Conservation (phyloP, 2,329 filamentous ascomycete species). For the Colletotrichum echinochloae region DNA sequence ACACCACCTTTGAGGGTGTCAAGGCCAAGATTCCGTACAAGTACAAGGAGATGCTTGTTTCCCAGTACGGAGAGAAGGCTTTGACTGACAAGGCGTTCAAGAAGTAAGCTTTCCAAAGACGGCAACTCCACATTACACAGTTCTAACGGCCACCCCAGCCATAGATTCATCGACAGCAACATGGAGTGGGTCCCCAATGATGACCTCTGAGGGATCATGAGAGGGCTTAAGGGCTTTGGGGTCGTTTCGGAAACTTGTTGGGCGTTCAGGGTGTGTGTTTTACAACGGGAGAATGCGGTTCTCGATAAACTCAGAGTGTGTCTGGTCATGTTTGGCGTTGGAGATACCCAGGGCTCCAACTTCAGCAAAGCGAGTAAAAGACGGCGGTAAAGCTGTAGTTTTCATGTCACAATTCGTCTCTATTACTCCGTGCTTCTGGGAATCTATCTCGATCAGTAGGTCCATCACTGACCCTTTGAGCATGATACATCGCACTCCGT, state of each 20-base stretch:
- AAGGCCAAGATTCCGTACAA: conserved; percentile 74
- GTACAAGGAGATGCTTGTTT: conserved; percentile 68
- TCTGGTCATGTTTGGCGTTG: conserved; percentile 26
- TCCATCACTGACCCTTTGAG: background rate
- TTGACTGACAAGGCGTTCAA: conserved; percentile 64
- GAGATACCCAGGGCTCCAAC: conserved; percentile 33
- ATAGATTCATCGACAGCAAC: conserved; percentile 55
- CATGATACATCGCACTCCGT: background rate
- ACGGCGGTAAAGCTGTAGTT: background rate
- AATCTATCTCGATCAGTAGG: background rate
- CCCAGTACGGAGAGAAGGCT: conserved; percentile 67
- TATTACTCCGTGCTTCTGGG: background rate
- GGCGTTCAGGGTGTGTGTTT: conserved; percentile 19
- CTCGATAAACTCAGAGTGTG: background rate
- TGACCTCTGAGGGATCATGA: conserved; percentile 9
- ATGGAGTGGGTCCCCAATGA: conserved; percentile 49
- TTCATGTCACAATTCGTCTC: background rate
- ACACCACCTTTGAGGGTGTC: conserved; percentile 76
- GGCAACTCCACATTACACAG: background rate
- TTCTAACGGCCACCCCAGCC: conserved; percentile 47
- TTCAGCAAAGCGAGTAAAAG: background rate
- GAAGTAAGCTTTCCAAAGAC: conserved; percentile 54
- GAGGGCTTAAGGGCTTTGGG: background rate
- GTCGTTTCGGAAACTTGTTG: background rate
- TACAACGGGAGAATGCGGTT: background rate